Base-by-base conservation (phyloP, 148 eudicot genomes). In the Arctostaphylos glauca region DNA sequence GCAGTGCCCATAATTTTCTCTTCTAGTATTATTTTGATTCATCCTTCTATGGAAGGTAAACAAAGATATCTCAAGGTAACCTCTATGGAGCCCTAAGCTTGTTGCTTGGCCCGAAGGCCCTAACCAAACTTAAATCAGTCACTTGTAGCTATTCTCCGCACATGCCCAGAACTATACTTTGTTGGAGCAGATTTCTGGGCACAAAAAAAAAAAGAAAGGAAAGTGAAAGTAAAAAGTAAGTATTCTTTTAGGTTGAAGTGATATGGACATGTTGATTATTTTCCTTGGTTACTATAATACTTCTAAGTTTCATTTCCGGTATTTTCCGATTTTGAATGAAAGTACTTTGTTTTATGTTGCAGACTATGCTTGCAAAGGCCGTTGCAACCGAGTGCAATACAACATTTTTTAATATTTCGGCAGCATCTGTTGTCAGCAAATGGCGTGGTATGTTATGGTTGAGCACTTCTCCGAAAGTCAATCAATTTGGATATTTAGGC, bases 301-400 rank as follows among this genome's bases (percentile, higher is more conserved):
- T 66, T 80, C 31, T 18, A 9, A 14, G 15, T 16, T 21, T 23
- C 23, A 12, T 62, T 15, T 66, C 74, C 16, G 4, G 47, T 55
- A 41, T n/a, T 71, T 49, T 1, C 5, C 41, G 14, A 31, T 31
- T 31, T 31, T 43, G 9, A 54, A 9, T n/a, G 2, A 41, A 25
- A 67, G 50, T 77, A 25, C 72, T 46, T 23, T 31, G 43, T 67
- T 73, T 6, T 46, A 81, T 73, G 79, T 85, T 82, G 87, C 93
- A 96, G 99, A 96, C 99, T 43, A 96, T 96, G 99, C 94, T 96
- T 87, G 99, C 99, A 21, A 96, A 96, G 90, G 99, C 97, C 85
- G 99, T 96, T 89, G 99, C 99, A 80, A 96, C 99, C 44, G 98
- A 96, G 89, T 96, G 99, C 92, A 93, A 96, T 3, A 96, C 99